phyloP scores from a whole-genome alignment of 2,329 filamentous ascomycete species.

The Neonectria magnoliae region DNA sequence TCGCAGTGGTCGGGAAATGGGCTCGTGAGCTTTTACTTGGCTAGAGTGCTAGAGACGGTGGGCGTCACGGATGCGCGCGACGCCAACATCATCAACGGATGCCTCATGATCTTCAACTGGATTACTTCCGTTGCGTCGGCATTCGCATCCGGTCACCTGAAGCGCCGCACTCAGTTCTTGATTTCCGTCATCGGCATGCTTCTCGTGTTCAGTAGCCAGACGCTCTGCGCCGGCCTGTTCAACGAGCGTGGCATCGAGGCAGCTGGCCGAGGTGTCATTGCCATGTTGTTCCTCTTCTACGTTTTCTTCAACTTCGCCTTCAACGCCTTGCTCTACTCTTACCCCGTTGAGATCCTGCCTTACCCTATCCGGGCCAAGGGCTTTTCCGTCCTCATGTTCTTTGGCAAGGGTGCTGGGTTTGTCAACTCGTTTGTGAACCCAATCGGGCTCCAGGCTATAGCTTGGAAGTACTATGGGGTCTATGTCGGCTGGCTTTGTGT shows the following conservation, averaged over 20 bases:
- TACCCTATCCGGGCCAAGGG: conserved; percentile 31
- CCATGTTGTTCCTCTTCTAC: conserved; percentile 29
- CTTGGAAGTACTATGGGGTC: conserved; percentile 23
- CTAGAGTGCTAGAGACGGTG: conserved; percentile 22
- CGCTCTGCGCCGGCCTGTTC: conserved; percentile 16
- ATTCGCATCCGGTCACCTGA: conserved; percentile 23
- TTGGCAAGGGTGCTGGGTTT: conserved; percentile 20
- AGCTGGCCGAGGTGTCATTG: conserved; percentile 23
- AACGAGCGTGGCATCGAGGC: neutral
- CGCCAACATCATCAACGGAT: conserved; percentile 27
- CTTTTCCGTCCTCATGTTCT: conserved; percentile 33
- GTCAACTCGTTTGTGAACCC: conserved; percentile 24
- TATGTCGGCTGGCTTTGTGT: conserved; percentile 19
- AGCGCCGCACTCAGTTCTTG: conserved; percentile 30
- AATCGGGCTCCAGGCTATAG: conserved; percentile 17
- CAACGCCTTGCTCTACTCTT: conserved; percentile 30
- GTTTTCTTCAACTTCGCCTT: conserved; percentile 35
- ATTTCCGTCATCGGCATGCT: conserved; percentile 29
- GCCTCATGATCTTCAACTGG: conserved; percentile 36
- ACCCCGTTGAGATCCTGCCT: conserved; percentile 26
- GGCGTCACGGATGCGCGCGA: conserved; percentile 17
- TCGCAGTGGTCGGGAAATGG: conserved; percentile 32
- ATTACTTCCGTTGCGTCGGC: conserved; percentile 29
- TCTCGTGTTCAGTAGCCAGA: conserved; percentile 26
- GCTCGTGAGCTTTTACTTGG: conserved; percentile 28